Conservation (phyloP, 345 rosid species). For the Melaleuca quinquenervia region DNA sequence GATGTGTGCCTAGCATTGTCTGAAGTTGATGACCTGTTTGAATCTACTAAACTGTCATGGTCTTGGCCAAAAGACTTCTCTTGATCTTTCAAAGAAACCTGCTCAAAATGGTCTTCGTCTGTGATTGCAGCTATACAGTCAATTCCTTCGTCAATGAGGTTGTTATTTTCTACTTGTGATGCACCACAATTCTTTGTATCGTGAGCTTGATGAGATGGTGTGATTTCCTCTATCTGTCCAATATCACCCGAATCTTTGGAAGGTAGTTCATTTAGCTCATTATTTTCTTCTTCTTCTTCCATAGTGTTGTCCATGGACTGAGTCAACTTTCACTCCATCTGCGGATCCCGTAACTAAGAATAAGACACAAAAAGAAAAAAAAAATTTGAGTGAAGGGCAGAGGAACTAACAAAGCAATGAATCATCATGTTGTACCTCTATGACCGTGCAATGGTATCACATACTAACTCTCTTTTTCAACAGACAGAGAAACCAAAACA, state of each 20-base stretch:
- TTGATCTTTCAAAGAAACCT: slow-evolving; percentile 67
- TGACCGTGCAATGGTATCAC: neutral
- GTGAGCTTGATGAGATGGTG: slow-evolving; percentile 19
- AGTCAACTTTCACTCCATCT: slow-evolving; percentile 15
- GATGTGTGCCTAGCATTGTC: slow-evolving; percentile 28
- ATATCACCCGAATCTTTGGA: slow-evolving; percentile 4
- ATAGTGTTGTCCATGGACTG: slow-evolving; percentile 13
- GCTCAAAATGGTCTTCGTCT: slow-evolving; percentile 77
- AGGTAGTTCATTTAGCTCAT: slow-evolving; percentile 27
- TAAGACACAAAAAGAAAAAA: neutral
- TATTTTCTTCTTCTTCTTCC: slow-evolving; percentile 75
- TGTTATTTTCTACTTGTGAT: neutral
- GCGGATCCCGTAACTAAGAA: slow-evolving; percentile 15
- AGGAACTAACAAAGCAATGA: neutral
- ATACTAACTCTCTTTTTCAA: neutral
- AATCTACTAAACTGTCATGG: slow-evolving; percentile 14
- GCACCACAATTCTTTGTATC: neutral
- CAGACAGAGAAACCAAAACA: neutral
- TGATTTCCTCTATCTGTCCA: slow-evolving; percentile 15
- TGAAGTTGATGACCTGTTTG: slow-evolving; percentile 26
- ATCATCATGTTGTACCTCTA: neutral
- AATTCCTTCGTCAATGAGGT: slow-evolving; percentile 8
- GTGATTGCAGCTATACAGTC: slow-evolving; percentile 18
- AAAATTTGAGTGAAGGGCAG: neutral
- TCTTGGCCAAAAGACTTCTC: slow-evolving; percentile 23